phyloP scores from a whole-genome alignment of 108 stramenopile genomes.

The Craspedostauros australis region DNA sequence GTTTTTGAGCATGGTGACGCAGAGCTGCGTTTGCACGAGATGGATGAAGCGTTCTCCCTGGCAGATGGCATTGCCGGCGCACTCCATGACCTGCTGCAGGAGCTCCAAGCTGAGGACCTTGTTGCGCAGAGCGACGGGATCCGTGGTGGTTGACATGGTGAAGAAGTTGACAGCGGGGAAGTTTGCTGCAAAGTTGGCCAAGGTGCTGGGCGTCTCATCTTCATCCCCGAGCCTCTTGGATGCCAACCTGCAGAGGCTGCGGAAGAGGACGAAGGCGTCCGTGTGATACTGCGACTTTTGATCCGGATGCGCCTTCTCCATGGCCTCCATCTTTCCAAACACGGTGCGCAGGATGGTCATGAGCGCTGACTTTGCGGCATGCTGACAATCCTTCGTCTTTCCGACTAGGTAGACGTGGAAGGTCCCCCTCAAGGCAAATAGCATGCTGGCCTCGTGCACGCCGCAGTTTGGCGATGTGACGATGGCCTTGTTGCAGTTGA shows the following conservation, averaged over 20 bases:
- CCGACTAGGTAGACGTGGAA: constrained; percentile 95
- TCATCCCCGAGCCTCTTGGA: constrained; percentile 80
- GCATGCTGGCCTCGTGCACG: constrained; percentile 90
- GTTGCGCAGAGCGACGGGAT: constrained; percentile 80
- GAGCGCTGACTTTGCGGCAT: constrained; percentile 80
- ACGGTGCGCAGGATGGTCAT: constrained; percentile 88
- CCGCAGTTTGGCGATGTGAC: constrained; percentile 74
- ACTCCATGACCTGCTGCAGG: constrained; percentile 80
- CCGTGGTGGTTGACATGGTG: constrained; percentile 28
- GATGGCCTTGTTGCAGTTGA: constrained; percentile 45
- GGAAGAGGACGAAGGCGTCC: constrained; percentile 92
- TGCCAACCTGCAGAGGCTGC: constrained; percentile 91
- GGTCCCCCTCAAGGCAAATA: constrained; percentile 81
- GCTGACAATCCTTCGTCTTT: constrained; percentile 59
- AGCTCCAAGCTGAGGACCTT: constrained; percentile 94
- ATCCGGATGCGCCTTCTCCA: constrained; percentile 10
- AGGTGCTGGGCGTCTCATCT: constrained; percentile 30
- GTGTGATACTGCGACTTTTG: constrained; percentile 81
- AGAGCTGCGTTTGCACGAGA: constrained; percentile 90
- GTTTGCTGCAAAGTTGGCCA: constrained; percentile 17
- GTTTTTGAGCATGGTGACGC: constrained; percentile 91
- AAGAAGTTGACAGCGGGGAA: constrained; percentile 26
- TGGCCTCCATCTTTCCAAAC: constrained; percentile 89
- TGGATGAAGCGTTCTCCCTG: constrained; percentile 84
- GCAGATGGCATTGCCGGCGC: constrained; percentile 70